phyloP scores from a whole-genome alignment of 805 yeast species.

The Ogataea pignaliae region DNA sequence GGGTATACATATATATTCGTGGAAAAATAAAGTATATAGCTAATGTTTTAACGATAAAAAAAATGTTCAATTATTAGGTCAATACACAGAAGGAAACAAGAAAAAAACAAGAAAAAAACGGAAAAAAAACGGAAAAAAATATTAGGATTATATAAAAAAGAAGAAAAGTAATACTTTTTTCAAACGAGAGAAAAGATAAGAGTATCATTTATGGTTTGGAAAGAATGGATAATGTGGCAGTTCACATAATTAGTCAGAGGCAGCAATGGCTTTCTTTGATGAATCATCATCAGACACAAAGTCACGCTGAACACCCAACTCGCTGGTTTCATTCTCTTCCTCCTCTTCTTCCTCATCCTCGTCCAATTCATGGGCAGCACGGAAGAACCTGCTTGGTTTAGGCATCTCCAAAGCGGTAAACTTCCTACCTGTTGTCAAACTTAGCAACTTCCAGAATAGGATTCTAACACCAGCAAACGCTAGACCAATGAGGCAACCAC shows the following conservation, averaged over 20 bases:
- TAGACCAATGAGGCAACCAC: constrained; percentile 60
- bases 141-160: no score
- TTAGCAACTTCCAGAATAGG: constrained; percentile 25
- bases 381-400: constrained; percentile 7
- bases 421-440: constrained; percentile 33
- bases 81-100: no score
- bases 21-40: no score
- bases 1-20: neutral
- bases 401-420: constrained; percentile 45
- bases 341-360: constrained; percentile 11
- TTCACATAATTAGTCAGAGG: no score
- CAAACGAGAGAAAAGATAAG: no score
- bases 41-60: no score
- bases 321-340: neutral
- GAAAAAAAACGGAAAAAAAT: no score
- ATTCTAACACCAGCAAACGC: constrained; percentile 48
- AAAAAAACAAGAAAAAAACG: no score
- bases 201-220: no score
- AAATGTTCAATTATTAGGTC: no score
- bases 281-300: constrained; percentile 5
- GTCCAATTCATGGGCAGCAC: neutral
- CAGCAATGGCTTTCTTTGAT: neutral
- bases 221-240: no score
- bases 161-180: no score
- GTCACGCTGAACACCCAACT: constrained; percentile 10